Conservation (phyloP, 495 filamentous ascomycete genomes). For the Hypoxylon fragiforme region DNA sequence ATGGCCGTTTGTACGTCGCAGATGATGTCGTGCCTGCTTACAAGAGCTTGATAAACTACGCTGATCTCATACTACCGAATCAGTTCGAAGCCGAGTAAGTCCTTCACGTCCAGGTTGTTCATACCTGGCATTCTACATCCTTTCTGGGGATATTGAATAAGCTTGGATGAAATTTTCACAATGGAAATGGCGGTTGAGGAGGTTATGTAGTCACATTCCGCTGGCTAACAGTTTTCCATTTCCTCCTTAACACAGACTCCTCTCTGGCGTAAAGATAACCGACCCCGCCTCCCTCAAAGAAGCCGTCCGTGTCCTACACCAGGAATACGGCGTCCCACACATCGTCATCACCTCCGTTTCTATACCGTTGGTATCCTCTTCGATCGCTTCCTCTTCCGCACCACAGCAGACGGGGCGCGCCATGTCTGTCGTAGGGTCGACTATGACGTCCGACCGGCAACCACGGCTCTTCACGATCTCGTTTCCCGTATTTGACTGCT, state of each 20-base stretch:
- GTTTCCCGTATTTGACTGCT: slow-evolving; percentile 83
- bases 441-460: slow-evolving; percentile 60
- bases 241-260: slow-evolving; percentile 54
- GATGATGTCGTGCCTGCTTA: slow-evolving; percentile 92
- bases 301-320: slow-evolving; percentile 78
- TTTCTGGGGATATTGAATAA: background rate
- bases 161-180: background rate
- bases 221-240: slow-evolving; percentile 5
- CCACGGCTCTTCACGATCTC: slow-evolving; percentile 82
- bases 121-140: background rate
- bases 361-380: slow-evolving; percentile 41
- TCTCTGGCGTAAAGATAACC: slow-evolving; percentile 79
- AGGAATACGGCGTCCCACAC: slow-evolving; percentile 77
- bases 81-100: slow-evolving; percentile 95
- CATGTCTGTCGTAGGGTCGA: slow-evolving; percentile 79
- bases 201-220: background rate
- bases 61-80: slow-evolving; percentile 92
- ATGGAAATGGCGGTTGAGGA: background rate
- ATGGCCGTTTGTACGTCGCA: slow-evolving; percentile 85
- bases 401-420: slow-evolving; percentile 44
- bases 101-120: too few relatives aligned
- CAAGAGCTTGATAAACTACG: slow-evolving; percentile 71
- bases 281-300: slow-evolving; percentile 69
- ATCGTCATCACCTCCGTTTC: slow-evolving; percentile 88
- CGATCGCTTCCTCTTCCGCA: slow-evolving; percentile 31